Conservation (phyloP, 108 stramenopile species). For the Fragilaria radians region DNA sequence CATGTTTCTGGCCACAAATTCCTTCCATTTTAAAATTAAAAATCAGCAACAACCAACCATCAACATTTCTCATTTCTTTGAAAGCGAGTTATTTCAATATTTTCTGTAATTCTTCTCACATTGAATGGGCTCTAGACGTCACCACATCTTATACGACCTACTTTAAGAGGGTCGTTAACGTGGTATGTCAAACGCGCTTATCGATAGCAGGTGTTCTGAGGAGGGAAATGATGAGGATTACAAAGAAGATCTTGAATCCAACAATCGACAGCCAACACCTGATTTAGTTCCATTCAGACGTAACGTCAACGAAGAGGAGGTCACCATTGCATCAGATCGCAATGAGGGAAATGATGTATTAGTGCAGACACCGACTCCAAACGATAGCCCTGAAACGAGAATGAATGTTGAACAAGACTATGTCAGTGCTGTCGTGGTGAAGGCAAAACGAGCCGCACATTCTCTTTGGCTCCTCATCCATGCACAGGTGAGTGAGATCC, state of each 20-base stretch:
- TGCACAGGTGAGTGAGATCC: slow-evolving; percentile 69
- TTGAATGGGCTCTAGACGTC: no score
- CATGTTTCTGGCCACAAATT: no score
- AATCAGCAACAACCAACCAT: no score
- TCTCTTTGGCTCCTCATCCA: slow-evolving; percentile 80
- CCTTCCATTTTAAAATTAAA: no score
- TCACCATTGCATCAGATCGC: not conserved
- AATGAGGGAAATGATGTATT: not conserved
- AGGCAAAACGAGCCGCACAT: slow-evolving; percentile 76
- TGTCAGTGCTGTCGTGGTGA: slow-evolving; percentile 51
- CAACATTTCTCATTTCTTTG: no score
- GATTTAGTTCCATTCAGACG: not conserved
- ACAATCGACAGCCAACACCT: not conserved
- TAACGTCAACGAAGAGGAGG: not conserved
- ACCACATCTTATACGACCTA: no score
- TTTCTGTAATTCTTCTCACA: no score
- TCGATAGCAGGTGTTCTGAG: not conserved
- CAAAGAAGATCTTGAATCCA: not conserved
- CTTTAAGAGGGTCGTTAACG: no score
- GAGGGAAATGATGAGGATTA: not conserved
- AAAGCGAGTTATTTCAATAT: no score
- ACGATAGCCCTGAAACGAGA: not conserved
- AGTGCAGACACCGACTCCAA: not conserved
- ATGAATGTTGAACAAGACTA: slow-evolving; percentile 1
- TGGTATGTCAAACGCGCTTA: not conserved